Evolutionary conservation across 164 flowering plant species (phyloP), one percentile per base, ranked within the genome.

Genomic region (Liriodendron chinense): DNA sequence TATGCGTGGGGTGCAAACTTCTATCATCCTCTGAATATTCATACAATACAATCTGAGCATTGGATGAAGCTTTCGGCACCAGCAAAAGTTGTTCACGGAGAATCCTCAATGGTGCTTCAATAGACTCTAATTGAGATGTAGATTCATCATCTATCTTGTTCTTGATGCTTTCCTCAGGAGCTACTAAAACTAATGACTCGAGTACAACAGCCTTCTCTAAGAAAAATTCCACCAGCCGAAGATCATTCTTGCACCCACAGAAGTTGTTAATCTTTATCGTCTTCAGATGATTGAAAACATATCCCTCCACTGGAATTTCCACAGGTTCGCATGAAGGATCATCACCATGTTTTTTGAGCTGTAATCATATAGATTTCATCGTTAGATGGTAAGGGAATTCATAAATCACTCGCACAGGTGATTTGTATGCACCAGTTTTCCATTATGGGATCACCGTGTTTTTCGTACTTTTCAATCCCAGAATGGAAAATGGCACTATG

Each of bases 211-310:
- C 74, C n/a, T 43, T 77, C 47, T 59, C 71, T 16, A 72, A 10
- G 48, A 77, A 56, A 61, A 72, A 77, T 13, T 57, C 47, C 53
- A 76, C 78, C 75, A 76, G 12, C 14, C 18, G 47, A 65, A 71
- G 50, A 20, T 76, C 65, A 20, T 64, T 1, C 14, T 47, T 13
- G 7, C 65, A 7, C 49, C 75, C 75, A 7, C 6, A 22, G 66
- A 77, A 77, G 59, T 34, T 34, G 56, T 24, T 67, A 9, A 77
- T 77, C 75, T 77, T 65, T 9, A 77, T 47, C 48, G 47, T 57
- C 24, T 49, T 47, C 64, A 77, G 71, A 66, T 57, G 25, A 57
- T 50, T 2, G 47, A 77, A 72, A 6, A 16, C 18, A 9, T 28
- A 53, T 22, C 20, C 71, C 18, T 0, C 24, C 9, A 12, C 23